Conservation (phyloP, 371 early-diverging fungal species). For the Dinochytrium kinnereticum region DNA sequence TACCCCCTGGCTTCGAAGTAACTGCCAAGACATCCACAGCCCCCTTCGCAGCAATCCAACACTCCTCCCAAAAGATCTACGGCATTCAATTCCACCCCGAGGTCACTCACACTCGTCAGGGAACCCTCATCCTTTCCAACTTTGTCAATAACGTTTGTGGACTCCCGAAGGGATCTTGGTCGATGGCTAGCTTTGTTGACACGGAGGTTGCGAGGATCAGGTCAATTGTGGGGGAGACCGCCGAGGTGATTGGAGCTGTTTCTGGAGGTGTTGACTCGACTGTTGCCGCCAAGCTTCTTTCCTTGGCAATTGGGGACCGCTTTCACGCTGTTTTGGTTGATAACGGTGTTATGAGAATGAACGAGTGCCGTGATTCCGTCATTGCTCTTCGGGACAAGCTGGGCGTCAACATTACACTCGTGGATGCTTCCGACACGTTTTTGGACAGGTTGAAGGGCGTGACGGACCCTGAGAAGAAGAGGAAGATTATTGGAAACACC, state of each 20-base stretch:
- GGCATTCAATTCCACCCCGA: constrained; percentile 99
- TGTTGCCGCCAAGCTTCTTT: constrained; percentile 96
- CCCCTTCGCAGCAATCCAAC: constrained; percentile 88
- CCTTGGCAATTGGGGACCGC: constrained; percentile 95
- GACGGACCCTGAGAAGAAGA: constrained; percentile 92
- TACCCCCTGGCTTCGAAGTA: constrained; percentile 83
- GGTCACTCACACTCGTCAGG: constrained; percentile 94
- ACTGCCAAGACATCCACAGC: constrained; percentile 88
- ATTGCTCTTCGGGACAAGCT: constrained; percentile 83
- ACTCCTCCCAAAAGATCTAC: constrained; percentile 73
- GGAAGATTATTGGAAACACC: constrained; percentile 98
- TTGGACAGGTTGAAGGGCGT: constrained; percentile 83
- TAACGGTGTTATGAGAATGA: constrained; percentile 97
- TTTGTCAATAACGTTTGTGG: constrained; percentile 89
- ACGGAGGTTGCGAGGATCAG: constrained; percentile 95
- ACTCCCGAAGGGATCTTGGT: constrained; percentile 82
- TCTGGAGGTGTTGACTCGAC: constrained; percentile 97
- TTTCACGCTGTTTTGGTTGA: constrained; percentile 98
- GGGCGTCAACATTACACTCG: constrained; percentile 93
- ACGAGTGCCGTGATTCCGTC: constrained; percentile 88
- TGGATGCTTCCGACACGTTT: constrained; percentile 89
- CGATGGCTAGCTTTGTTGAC: constrained; percentile 91
- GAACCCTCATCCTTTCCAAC: constrained; percentile 83
- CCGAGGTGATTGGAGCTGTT: constrained; percentile 96
- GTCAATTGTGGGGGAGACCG: constrained; percentile 85